Evolutionary conservation across 768 basidiomycete genomes (phyloP).

Genomic region (Phaffia australis): DNA sequence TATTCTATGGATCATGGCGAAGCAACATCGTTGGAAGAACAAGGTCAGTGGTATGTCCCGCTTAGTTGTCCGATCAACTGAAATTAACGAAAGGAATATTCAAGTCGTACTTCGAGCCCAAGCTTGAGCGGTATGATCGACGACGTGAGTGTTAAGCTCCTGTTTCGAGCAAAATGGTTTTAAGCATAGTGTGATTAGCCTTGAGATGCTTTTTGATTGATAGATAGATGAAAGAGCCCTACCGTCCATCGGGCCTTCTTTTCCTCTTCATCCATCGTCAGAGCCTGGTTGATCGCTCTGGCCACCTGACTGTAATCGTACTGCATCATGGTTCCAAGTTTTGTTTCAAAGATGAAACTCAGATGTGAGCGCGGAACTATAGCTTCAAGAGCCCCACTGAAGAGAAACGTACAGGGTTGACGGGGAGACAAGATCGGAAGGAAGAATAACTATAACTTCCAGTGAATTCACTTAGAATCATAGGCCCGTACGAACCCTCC

Average conservation of each 20-base stretch:
- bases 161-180: constrained; percentile 21
- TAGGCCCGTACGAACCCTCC: constrained; percentile 21
- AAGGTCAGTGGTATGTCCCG: not conserved
- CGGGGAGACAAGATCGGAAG: constrained; percentile 71
- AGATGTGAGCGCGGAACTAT: not conserved
- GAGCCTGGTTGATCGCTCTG: constrained; percentile 41
- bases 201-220: constrained; percentile 4
- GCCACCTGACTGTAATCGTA: constrained; percentile 25
- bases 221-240: constrained; percentile 25
- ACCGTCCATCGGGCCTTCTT: constrained; percentile 60
- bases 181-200: constrained; percentile 26
- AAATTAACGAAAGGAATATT: not conserved
- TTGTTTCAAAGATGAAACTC: not conserved
- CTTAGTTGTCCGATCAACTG: not conserved
- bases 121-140: constrained; percentile 72
- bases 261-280: constrained; percentile 68
- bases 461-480: constrained; percentile 51
- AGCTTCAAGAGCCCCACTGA: not conserved
- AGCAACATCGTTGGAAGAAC: not conserved
- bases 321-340: not conserved
- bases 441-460: constrained; percentile 78
- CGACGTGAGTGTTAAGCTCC: constrained; percentile 75
- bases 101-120: constrained; percentile 45
- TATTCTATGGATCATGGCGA: constrained; percentile 12
- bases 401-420: constrained; percentile 49